Base-by-base conservation (phyloP, 2,329 filamentous ascomycete genomes). In the Stromatinia cepivora region DNA sequence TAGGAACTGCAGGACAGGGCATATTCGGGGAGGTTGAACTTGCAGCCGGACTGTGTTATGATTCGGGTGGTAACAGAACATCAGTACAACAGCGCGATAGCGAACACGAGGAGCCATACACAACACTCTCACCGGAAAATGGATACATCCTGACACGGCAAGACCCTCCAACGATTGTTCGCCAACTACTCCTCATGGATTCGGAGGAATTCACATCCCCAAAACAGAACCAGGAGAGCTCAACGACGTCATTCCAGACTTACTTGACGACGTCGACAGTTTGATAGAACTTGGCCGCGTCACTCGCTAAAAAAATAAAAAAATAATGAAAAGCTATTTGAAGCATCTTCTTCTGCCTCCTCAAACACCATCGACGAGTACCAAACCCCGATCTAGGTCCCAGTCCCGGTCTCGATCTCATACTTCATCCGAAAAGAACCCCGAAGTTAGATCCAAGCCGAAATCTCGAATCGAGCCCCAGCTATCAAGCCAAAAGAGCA, bases 301-400 rank as follows among this genome's bases (percentile, higher is more conserved):
- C 39, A 54, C 39, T 17, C 57, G 28, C 5, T 39, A 48, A 25
- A 50, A 48, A 62, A 34, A 53, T 28, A 61, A 25, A 17, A n/a
- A 39, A 13, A 36, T 56, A 20, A 68, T 68, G 66, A 63, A 68
- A 39, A 64, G 36, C 22, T 68, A 68, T 20, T 48, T 68, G 11
- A 58, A 68, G 45, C 50, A 62, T 64, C 34, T 68, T 64, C 45
- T 68, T 15, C 46, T 68, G 28, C 58, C 58, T 28, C 66, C 50
- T 67, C 22, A 20, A 15, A n/a, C 48, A 10, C 50, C 48, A 42
- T 36, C 56, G 4, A 13, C 57, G n/a, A 39, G 39, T 45, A 34
- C 50, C 2, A 66, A 66, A n/a, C 13, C 50, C 2, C 36, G 46
- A 63, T 63, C 46, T 20, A 31, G 48, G 45, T 63, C 59, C 15